phyloP scores from a whole-genome alignment of 2,329 filamentous ascomycete species.

The Aureobasidium vineae region DNA sequence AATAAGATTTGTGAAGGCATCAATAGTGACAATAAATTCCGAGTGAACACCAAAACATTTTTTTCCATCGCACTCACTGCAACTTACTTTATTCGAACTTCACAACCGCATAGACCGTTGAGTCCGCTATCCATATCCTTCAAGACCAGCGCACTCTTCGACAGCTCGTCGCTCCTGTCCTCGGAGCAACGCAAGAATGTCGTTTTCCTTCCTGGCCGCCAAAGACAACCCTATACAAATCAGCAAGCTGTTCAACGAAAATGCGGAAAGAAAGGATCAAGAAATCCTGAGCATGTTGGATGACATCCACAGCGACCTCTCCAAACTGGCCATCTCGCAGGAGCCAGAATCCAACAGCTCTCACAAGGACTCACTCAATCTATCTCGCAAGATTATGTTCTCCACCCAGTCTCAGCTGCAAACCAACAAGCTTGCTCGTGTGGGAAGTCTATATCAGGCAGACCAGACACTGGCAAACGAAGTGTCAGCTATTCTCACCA shows the following conservation, averaged over 20 bases:
- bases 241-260: conserved; percentile 1
- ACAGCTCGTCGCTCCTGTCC: background rate
- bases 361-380: background rate
- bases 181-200: conserved; percentile 4
- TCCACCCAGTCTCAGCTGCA: background rate
- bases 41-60: background rate
- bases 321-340: background rate
- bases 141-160: background rate
- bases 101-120: background rate
- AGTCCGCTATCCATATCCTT: background rate
- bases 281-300: background rate
- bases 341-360: background rate
- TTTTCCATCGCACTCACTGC: background rate
- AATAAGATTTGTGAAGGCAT: background rate
- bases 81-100: conserved; percentile 2
- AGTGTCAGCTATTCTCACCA: background rate
- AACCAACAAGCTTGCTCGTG: background rate
- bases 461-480: conserved; percentile 3
- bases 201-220: background rate
- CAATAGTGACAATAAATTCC: conserved; percentile 7
- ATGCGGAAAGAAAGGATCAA: background rate
- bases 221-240: conserved; percentile 1
- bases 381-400: conserved; percentile 6
- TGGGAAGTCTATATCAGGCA: background rate
- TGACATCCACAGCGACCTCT: background rate